Conservation (phyloP, 177 flowering plant genomes). For the Telopea speciosissima region DNA sequence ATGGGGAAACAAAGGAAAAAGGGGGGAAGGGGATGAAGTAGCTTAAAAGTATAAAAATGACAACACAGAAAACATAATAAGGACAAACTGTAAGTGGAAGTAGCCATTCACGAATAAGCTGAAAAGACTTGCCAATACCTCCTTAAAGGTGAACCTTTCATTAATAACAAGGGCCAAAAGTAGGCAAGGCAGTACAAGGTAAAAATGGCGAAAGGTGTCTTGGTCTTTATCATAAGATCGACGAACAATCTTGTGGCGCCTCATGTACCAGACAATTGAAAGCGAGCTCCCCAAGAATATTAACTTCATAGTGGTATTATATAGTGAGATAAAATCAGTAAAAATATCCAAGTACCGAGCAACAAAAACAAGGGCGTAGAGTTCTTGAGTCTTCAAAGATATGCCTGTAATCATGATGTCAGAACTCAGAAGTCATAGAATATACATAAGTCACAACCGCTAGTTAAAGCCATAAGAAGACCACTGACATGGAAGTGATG, state of each 20-base stretch:
- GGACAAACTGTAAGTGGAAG: slow-evolving; percentile 1
- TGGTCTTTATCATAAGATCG: slow-evolving; percentile 91
- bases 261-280: slow-evolving; percentile 92
- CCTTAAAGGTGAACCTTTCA: slow-evolving; percentile 80
- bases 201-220: slow-evolving; percentile 83
- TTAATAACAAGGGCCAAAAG: slow-evolving; percentile 63
- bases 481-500: neutral
- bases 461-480: neutral
- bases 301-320: slow-evolving; percentile 84
- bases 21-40: neutral
- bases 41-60: neutral
- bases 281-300: slow-evolving; percentile 89
- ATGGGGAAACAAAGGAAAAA: neutral
- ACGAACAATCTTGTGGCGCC: slow-evolving; percentile 79
- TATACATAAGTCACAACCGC: neutral
- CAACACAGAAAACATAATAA: neutral
- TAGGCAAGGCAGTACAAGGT: slow-evolving; percentile 71
- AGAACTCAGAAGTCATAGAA: neutral
- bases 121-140: slow-evolving; percentile 35
- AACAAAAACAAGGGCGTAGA: slow-evolving; percentile 79
- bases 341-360: slow-evolving; percentile 90
- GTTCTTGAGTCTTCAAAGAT: slow-evolving; percentile 95
- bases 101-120: neutral
- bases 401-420: slow-evolving; percentile 44
- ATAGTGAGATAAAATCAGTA: slow-evolving; percentile 60